Percentiles rank a stretch among this genome's conserved stretches.
Conservation (phyloP, 768 basidiomycete genomes). For the Mrakia gelida region DNA sequence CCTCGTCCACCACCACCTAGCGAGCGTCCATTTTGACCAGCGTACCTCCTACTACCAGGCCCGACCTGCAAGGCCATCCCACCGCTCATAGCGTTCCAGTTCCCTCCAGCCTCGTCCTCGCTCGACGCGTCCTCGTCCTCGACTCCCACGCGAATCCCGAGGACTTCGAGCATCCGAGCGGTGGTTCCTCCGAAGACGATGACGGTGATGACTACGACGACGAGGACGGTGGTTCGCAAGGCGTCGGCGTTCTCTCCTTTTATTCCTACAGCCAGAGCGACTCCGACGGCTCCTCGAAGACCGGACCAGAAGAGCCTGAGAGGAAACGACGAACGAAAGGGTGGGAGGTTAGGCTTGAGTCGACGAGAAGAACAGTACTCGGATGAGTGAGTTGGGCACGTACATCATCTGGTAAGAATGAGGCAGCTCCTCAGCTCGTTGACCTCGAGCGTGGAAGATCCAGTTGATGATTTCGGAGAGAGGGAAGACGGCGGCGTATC, state of each 20-base stretch:
- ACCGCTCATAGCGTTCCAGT: constrained; percentile 16
- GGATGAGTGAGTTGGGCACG: too few species aligned
- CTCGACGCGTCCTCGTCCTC: constrained; percentile 76
- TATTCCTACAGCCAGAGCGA: constrained; percentile 94
- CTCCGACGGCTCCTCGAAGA: constrained; percentile 91
- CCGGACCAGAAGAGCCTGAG: constrained; percentile 87
- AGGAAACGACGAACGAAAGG: background rate
- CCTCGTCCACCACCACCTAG: background rate
- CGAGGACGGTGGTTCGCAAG: constrained; percentile 85
- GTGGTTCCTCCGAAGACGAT: constrained; percentile 96
- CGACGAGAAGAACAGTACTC: background rate
- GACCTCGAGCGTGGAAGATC: constrained; percentile 74
- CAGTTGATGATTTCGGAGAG: constrained; percentile 92
- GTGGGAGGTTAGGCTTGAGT: background rate
- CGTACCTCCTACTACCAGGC: constrained; percentile 14
- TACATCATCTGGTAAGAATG: constrained; percentile 98
- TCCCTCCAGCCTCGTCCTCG: constrained; percentile 45
- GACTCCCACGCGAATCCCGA: constrained; percentile 92
- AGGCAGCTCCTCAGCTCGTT: constrained; percentile 80
- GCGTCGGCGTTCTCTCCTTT: constrained; percentile 88
- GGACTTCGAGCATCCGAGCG: constrained; percentile 87
- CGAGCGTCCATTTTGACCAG: constrained; percentile 11
- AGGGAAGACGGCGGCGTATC: constrained; percentile 93
- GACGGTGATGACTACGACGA: constrained; percentile 92
- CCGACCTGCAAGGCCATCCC: constrained; percentile 22